Evolutionary conservation across 2,329 filamentous ascomycete genomes (phyloP).

Genomic region (Pseudocercospora musae): DNA sequence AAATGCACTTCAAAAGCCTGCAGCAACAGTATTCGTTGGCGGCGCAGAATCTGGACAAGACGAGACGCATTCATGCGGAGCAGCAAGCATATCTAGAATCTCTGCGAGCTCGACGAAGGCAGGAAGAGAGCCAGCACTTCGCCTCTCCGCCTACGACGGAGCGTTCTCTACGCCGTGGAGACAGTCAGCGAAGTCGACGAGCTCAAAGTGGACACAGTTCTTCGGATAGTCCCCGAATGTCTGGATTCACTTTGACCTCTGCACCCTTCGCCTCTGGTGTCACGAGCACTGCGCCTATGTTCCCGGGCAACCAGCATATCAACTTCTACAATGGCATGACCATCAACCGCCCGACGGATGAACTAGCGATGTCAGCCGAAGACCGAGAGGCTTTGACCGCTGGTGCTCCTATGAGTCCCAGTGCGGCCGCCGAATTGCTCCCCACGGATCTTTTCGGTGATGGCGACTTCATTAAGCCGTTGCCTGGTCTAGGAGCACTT

Average conservation of each 20-base stretch:
- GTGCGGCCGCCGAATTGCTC: slow-evolving; percentile 65
- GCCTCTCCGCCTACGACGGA: slow-evolving; percentile 26
- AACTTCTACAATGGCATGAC: slow-evolving; percentile 63
- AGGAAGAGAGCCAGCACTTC: slow-evolving; percentile 28
- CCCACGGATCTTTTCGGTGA: slow-evolving; percentile 59
- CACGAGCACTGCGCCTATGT: slow-evolving; percentile 52
- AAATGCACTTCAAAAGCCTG: slow-evolving; percentile 33
- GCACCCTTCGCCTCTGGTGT: slow-evolving; percentile 39
- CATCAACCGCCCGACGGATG: slow-evolving; percentile 44
- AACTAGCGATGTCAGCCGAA: slow-evolving; percentile 56
- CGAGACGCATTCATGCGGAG: slow-evolving; percentile 46
- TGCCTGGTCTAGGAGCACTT: slow-evolving; percentile 36
- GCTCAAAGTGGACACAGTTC: slow-evolving; percentile 35
- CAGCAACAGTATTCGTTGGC: slow-evolving; percentile 33
- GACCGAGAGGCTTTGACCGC: slow-evolving; percentile 60
- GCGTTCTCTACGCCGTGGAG: slow-evolving; percentile 31
- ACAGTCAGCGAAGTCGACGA: slow-evolving; percentile 41
- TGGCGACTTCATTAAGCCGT: slow-evolving; percentile 28
- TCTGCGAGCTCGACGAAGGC: slow-evolving; percentile 30
- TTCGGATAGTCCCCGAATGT: slow-evolving; percentile 30
- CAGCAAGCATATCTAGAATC: slow-evolving; percentile 29
- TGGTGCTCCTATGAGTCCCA: slow-evolving; percentile 72
- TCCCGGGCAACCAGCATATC: slow-evolving; percentile 48
- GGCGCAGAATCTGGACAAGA: slow-evolving; percentile 33
- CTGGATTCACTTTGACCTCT: slow-evolving; percentile 26